A percentile compares a stretch with the other conserved stretches of the same genome.
Evolutionary conservation across 768 basidiomycete genomes (phyloP).

Genomic region (Hericium erinaceus): DNA sequence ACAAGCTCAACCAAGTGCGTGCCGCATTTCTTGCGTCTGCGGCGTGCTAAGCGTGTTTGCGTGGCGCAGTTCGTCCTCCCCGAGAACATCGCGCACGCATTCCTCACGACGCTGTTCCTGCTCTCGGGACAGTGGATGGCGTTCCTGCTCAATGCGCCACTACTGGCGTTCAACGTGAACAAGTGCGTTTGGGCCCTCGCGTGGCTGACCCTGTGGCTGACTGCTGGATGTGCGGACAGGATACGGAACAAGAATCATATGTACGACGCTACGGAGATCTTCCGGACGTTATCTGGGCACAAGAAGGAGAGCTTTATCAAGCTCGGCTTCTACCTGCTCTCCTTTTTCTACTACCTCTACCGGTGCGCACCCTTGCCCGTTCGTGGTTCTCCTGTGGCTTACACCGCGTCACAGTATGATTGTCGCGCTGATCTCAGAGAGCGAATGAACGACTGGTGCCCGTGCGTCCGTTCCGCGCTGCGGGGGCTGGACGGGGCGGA

Average conservation of each 20-base stretch:
- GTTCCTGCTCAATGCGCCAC: constrained; percentile 81
- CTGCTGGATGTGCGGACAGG: constrained; percentile 31
- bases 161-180: constrained; percentile 86
- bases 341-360: constrained; percentile 89
- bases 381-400: neutral
- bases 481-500: neutral
- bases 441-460: constrained; percentile 19
- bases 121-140: constrained; percentile 92
- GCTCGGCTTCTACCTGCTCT: constrained; percentile 86
- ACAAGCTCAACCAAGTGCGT: constrained; percentile 92
- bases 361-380: constrained; percentile 40
- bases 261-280: constrained; percentile 99
- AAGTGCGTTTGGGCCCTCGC: constrained; percentile 50
- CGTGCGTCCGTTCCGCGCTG: neutral
- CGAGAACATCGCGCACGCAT: constrained; percentile 91
- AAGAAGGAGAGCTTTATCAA: constrained; percentile 97
- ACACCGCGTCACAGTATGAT: constrained; percentile 32
- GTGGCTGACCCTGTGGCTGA: neutral
- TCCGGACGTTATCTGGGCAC: constrained; percentile 85
- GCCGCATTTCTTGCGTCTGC: constrained; percentile 1
- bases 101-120: constrained; percentile 87
- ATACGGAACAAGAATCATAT: constrained; percentile 91
- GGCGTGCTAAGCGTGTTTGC: neutral
- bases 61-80: constrained; percentile 84
- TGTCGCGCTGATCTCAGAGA: constrained; percentile 40